These are phyloP conservation scores for Cadophora sp. DNA, from an alignment of 2,329 filamentous ascomycete genomes.

Conservation along the genomic window DNA sequence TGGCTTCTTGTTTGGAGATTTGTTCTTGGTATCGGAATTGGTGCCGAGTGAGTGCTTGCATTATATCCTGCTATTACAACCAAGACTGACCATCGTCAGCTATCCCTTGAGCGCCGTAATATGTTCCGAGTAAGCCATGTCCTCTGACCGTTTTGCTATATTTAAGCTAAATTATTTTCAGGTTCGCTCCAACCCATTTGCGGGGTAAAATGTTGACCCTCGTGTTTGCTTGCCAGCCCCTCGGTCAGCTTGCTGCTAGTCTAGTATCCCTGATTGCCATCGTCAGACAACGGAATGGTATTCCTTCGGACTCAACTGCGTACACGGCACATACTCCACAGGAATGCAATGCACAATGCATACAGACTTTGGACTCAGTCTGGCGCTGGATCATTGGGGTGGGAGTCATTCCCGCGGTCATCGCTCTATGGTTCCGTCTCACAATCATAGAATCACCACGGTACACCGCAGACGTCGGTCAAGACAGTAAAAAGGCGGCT, in stretches of 20 bases:
- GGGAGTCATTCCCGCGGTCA: slow-evolving; percentile 66
- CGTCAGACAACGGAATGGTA: slow-evolving; percentile 51
- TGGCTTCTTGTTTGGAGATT: slow-evolving; percentile 56
- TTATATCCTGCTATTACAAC: background rate
- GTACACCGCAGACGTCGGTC: slow-evolving; percentile 67
- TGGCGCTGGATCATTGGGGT: slow-evolving; percentile 66
- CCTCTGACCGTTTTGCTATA: background rate
- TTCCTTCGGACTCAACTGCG: slow-evolving; percentile 22
- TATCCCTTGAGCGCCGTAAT: slow-evolving; percentile 73
- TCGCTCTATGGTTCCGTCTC: slow-evolving; percentile 71
- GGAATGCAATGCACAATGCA: slow-evolving; percentile 58
- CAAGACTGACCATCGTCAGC: slow-evolving; percentile 16
- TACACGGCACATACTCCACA: slow-evolving; percentile 22
- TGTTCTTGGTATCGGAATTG: slow-evolving; percentile 60
- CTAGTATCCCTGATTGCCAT: slow-evolving; percentile 72
- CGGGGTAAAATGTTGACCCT: slow-evolving; percentile 71
- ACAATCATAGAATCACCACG: slow-evolving; percentile 71
- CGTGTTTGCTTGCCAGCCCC: slow-evolving; percentile 73
- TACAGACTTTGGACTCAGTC: slow-evolving; percentile 77
- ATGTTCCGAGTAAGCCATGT: slow-evolving; percentile 63
- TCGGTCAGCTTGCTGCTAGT: slow-evolving; percentile 70
- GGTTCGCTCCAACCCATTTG: slow-evolving; percentile 62
- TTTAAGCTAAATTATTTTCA: slow-evolving; percentile 30
- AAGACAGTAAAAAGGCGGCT: slow-evolving; percentile 33
- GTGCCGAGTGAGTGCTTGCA: slow-evolving; percentile 56